A percentile compares a stretch with the other conserved stretches of the same genome.
Evolutionary conservation across 73 alveolate genomes (phyloP).

Genomic region (Paramecium sexaurelia): DNA sequence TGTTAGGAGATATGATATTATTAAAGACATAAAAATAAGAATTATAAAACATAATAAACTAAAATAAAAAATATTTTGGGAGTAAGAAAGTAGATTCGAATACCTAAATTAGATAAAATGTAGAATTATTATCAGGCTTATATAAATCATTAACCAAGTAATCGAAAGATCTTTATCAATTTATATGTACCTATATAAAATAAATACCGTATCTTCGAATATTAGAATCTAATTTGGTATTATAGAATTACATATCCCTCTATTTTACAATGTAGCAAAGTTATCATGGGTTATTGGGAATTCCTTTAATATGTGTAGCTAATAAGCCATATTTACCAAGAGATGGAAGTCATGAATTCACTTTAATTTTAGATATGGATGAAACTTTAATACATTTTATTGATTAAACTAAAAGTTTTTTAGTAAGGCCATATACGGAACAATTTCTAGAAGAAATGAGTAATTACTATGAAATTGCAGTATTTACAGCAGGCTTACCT

Average conservation of each 20-base stretch:
- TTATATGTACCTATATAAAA: neutral
- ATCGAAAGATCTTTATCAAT: slow-evolving; percentile 33
- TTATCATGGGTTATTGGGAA: slow-evolving; percentile 49
- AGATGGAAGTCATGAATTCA: slow-evolving; percentile 56
- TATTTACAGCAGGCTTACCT: slow-evolving; percentile 96
- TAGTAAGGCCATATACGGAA: slow-evolving; percentile 90
- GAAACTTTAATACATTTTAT: slow-evolving; percentile 97
- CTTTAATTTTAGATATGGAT: slow-evolving; percentile 95
- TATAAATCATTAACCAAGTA: neutral
- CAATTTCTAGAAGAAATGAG: slow-evolving; percentile 91
- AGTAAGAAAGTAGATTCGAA: neutral
- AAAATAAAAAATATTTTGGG: neutral
- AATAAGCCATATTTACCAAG: slow-evolving; percentile 55
- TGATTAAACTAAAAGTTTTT: slow-evolving; percentile 89
- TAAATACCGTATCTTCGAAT: neutral
- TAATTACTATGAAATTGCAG: slow-evolving; percentile 89
- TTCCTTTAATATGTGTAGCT: slow-evolving; percentile 61
- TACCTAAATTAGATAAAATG: slow-evolving; percentile 1
- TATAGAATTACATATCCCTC: neutral
- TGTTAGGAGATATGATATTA: neutral
- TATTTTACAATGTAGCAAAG: neutral
- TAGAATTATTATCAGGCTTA: neutral
- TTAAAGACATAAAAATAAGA: neutral
- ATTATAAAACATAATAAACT: neutral
- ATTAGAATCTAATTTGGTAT: neutral